phyloP scores from a whole-genome alignment of 73 alveolate genomes.

The Paramecium caudatum region DNA sequence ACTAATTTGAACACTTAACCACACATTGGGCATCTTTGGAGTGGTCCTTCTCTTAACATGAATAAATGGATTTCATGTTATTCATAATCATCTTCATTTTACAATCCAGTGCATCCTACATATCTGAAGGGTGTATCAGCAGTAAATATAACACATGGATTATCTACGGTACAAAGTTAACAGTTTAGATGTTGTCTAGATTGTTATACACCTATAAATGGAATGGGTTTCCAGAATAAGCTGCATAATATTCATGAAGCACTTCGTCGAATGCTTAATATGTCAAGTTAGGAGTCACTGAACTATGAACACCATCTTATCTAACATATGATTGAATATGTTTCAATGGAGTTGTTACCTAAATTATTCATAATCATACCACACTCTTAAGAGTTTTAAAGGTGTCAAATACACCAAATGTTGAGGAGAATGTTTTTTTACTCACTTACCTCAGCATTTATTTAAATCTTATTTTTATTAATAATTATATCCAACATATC shows the following conservation, averaged over 20 bases:
- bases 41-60: constrained; percentile 91
- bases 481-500: constrained; percentile 34
- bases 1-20: constrained; percentile 93
- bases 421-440: constrained; percentile 46
- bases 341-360: constrained; percentile 49
- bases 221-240: constrained; percentile 78
- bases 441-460: constrained; percentile 28
- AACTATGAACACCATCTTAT: constrained; percentile 53
- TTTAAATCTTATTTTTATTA: constrained; percentile 45
- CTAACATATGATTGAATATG: constrained; percentile 28
- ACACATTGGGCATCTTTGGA: constrained; percentile 91
- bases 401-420: constrained; percentile 27
- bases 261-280: constrained; percentile 81
- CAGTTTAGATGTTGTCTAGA: constrained; percentile 74
- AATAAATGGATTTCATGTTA: constrained; percentile 87
- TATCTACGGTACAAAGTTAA: constrained; percentile 92
- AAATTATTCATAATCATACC: background rate
- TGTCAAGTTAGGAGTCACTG: constrained; percentile 57
- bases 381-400: constrained; percentile 44
- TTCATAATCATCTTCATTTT: constrained; percentile 93
- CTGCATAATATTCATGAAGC: constrained; percentile 79
- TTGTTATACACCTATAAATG: constrained; percentile 73
- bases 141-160: constrained; percentile 91
- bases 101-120: constrained; percentile 91
- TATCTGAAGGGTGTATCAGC: constrained; percentile 85